Conservation (phyloP, 169 alveolate species). For the Plasmodium reichenowi region DNA sequence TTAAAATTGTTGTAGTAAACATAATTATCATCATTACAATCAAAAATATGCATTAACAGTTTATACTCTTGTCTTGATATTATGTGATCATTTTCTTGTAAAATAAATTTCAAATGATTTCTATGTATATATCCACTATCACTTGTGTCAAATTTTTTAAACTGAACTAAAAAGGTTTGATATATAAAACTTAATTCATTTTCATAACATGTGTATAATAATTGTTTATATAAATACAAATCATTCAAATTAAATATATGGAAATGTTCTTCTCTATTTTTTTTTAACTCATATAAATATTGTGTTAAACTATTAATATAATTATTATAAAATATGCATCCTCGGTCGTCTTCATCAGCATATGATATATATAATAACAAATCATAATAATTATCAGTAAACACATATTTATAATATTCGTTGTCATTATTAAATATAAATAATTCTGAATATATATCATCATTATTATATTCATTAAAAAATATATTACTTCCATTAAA, state of each 20-base stretch:
- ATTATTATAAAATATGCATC: slow-evolving; percentile 45
- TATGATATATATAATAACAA: slow-evolving; percentile 50
- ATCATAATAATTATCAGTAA: slow-evolving; percentile 65
- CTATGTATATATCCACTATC: slow-evolving; percentile 73
- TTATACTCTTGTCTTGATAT: slow-evolving; percentile 74
- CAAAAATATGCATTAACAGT: slow-evolving; percentile 27
- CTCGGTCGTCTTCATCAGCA: slow-evolving; percentile 74
- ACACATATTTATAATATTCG: slow-evolving; percentile 44
- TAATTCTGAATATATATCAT: slow-evolving; percentile 2
- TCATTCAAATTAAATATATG: slow-evolving; percentile 14
- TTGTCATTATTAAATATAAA: slow-evolving; percentile 34
- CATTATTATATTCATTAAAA: slow-evolving; percentile 3
- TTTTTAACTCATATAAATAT: slow-evolving; percentile 67
- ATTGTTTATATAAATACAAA: slow-evolving; percentile 52
- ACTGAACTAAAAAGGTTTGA: slow-evolving; percentile 28
- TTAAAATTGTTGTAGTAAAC: slow-evolving; percentile 45
- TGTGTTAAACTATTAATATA: slow-evolving; percentile 24
- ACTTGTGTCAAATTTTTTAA: slow-evolving; percentile 37
- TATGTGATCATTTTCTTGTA: slow-evolving; percentile 46
- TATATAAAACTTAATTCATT: slow-evolving; percentile 64
- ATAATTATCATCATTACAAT: slow-evolving; percentile 69
- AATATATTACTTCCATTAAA: slow-evolving; percentile 71
- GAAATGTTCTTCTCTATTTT: slow-evolving; percentile 45
- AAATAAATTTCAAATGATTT: slow-evolving; percentile 28
- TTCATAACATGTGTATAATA: slow-evolving; percentile 63